phyloP scores from a whole-genome alignment of 768 basidiomycete genomes.

The Tubosaeta brunneosetosa region DNA sequence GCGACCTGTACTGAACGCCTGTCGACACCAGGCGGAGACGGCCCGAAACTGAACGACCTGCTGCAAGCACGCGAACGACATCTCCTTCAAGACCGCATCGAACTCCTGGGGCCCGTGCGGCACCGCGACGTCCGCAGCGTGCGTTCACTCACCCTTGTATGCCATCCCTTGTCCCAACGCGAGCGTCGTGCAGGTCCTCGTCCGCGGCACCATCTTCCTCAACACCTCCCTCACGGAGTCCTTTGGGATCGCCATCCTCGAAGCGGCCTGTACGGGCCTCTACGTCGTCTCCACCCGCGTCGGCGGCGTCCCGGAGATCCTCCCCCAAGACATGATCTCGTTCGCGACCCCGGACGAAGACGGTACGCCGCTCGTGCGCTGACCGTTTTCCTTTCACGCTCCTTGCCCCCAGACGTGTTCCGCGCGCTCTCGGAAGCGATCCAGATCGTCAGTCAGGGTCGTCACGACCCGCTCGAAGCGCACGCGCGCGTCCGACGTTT shows the following conservation, averaged over 20 bases:
- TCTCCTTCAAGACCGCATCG: slow-evolving; percentile 86
- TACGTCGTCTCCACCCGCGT: slow-evolving; percentile 94
- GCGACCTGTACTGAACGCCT: background rate
- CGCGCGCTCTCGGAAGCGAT: slow-evolving; percentile 82
- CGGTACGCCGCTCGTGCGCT: slow-evolving; percentile 45
- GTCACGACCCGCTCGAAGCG: slow-evolving; percentile 70
- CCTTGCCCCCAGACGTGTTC: slow-evolving; percentile 62
- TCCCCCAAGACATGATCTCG: slow-evolving; percentile 92
- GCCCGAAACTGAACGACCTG: slow-evolving; percentile 91
- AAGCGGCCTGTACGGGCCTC: slow-evolving; percentile 91
- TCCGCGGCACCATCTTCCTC: slow-evolving; percentile 84
- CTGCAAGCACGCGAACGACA: slow-evolving; percentile 94
- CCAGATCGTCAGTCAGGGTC: slow-evolving; percentile 54
- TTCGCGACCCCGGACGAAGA: slow-evolving; percentile 94
- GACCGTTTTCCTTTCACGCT: background rate
- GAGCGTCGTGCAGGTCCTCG: slow-evolving; percentile 57
- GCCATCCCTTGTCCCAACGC: background rate
- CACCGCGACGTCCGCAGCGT: slow-evolving; percentile 83
- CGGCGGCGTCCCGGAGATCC: slow-evolving; percentile 92
- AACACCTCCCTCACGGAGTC: slow-evolving; percentile 95
- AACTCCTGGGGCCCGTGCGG: slow-evolving; percentile 75
- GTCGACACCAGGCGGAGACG: slow-evolving; percentile 71
- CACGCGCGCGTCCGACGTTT: slow-evolving; percentile 77
- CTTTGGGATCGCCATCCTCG: slow-evolving; percentile 95
- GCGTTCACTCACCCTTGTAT: slow-evolving; percentile 16